phyloP scores from a whole-genome alignment of 1,284 basidiomycete genomes.

The Ceratobasidium papillatum region DNA sequence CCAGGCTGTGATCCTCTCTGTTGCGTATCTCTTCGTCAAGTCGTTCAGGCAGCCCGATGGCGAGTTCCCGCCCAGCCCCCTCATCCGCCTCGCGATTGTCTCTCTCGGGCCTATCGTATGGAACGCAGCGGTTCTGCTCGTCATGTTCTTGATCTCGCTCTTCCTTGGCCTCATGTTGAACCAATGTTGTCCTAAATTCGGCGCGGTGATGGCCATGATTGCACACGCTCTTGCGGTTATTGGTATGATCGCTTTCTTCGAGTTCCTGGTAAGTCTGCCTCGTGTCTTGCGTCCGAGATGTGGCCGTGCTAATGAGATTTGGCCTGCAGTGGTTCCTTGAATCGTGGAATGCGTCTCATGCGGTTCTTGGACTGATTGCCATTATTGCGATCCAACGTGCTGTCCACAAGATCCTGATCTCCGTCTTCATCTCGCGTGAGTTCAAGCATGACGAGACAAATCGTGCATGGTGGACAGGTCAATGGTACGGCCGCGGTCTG shows the following conservation, averaged over 20 bases:
- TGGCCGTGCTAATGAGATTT: conserved; percentile 47
- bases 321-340: conserved; percentile 87
- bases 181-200: conserved; percentile 83
- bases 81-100: conserved; percentile 93
- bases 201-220: conserved; percentile 87
- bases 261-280: conserved; percentile 78
- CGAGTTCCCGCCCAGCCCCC: conserved; percentile 70
- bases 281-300: conserved; percentile 12
- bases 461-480: conserved; percentile 96
- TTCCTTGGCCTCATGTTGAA: conserved; percentile 94
- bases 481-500: conserved; percentile 93
- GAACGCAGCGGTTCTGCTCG: conserved; percentile 89
- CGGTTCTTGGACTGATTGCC: conserved; percentile 87
- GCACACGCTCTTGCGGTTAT: conserved; percentile 83
- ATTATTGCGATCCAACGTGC: conserved; percentile 89
- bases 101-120: conserved; percentile 94
- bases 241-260: conserved; percentile 92
- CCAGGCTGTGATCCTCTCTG: conserved; percentile 85
- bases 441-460: conserved; percentile 99
- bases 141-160: conserved; percentile 88
- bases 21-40: conserved; percentile 66
- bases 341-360: conserved; percentile 90
- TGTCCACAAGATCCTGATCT: conserved; percentile 89
- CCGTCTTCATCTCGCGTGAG: conserved; percentile 91
- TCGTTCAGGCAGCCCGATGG: conserved; percentile 81